Base-by-base conservation (phyloP, 2,329 filamentous ascomycete species). In the Exophiala mesophila region DNA sequence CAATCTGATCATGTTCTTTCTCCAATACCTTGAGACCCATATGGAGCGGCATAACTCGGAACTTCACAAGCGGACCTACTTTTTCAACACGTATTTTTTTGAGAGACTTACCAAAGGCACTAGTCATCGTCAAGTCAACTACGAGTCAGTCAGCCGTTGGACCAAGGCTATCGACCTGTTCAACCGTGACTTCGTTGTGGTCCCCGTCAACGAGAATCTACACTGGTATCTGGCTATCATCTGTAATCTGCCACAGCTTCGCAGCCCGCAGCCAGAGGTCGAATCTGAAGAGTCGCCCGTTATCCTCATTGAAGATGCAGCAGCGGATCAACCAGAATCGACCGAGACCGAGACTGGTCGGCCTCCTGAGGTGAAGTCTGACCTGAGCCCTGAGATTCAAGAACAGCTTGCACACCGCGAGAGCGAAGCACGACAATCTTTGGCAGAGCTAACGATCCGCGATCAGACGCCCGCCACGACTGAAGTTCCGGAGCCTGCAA, bases 141-240 rank as follows among this genome's bases (percentile, higher is more conserved):
- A 95, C 59, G 78, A 85, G 18, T 83, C 80, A 3, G 89, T 98
- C 42, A 80, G 83, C 60, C 77, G 80, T 31, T 98, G 92, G 92
- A 97, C 92, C 1, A 74, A 83, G 23, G 87, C 82, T 54, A 74
- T 90, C 16, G 86, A 98, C 59, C 66, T 98, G 6, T 86, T 97
- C 57, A 76, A 73, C 4, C 88, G 86, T 55, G 87, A 95, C 59
- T 96, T 89, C 61, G 81, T 97, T 45, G 74, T 97, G 8, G 84
- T 98, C 5, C 92, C 92, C 0, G 87, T 98, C 61, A 94, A 95
- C 56, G 85, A 96, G 59, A 72, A 79, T 53, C 67, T 72, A 1
- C 92, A 98, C 63, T 98, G 94, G 92, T 97, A 92, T 64, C 70
- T 97, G 52, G 88, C 88, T 10, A 90, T 98, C 42, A 90, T 98